Conservation (phyloP, 331 rosid species). For the Acacia concinna region DNA sequence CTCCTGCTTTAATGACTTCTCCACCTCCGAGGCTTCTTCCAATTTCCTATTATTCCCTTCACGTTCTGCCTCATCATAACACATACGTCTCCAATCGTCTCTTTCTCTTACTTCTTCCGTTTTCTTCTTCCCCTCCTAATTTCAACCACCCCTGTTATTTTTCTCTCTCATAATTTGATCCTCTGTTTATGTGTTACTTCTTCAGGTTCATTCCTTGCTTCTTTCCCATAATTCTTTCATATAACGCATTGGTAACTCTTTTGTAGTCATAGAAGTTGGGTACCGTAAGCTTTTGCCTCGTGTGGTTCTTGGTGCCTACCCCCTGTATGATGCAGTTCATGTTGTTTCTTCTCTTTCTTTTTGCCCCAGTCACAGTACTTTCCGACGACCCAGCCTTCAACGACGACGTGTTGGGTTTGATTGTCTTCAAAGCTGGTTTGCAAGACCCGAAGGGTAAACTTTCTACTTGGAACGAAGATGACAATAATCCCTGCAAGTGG, state of each 20-base stretch:
- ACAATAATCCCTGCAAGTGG: slow-evolving; percentile 75
- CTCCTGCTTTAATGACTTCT: slow-evolving; percentile 37
- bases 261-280: background rate
- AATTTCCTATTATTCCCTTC: slow-evolving; percentile 22
- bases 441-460: slow-evolving; percentile 69
- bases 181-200: background rate
- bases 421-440: slow-evolving; percentile 85
- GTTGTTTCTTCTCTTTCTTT: slow-evolving; percentile 42
- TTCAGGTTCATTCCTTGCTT: background rate
- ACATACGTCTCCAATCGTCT: background rate
- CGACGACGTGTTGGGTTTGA: slow-evolving; percentile 81
- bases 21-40: slow-evolving; percentile 14
- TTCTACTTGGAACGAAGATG: slow-evolving; percentile 78
- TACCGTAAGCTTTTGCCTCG: background rate
- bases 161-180: slow-evolving; percentile 18
- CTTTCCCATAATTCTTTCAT: background rate
- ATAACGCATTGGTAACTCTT: background rate
- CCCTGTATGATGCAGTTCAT: slow-evolving; percentile 48
- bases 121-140: slow-evolving; percentile 5
- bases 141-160: background rate
- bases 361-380: slow-evolving; percentile 38
- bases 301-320: too few species aligned
- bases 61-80: background rate
- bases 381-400: slow-evolving; percentile 61
- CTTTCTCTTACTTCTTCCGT: background rate